Percentiles rank a stretch among this genome's conserved stretches.
Evolutionary conservation across 805 yeast species (phyloP).

Genomic region (Kodamaea neixiangensis): DNA sequence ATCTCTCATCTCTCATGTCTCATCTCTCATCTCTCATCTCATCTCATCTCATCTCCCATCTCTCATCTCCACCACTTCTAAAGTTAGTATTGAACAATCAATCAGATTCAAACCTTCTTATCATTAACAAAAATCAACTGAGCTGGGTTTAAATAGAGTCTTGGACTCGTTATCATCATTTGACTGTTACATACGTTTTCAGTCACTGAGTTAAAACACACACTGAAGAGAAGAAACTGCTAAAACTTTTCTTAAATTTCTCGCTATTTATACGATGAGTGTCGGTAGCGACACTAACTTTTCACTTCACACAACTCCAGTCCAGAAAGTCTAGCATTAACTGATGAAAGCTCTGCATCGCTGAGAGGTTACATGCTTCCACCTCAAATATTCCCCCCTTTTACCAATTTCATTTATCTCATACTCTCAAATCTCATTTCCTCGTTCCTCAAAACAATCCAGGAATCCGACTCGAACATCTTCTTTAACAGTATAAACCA

Average conservation of each 20-base stretch:
- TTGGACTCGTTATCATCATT: conserved; percentile 43
- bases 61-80: not conserved
- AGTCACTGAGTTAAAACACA: not conserved
- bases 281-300: not conserved
- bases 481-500: not conserved
- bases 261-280: not conserved
- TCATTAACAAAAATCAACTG: conserved; percentile 46
- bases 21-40: not conserved
- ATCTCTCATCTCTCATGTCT: not conserved
- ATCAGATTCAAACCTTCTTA: conserved; percentile 28
- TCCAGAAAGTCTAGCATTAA: not conserved
- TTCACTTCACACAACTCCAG: not conserved
- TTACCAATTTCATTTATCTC: no score
- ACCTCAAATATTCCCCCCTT: no score
- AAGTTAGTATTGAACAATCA: conserved; percentile 9
- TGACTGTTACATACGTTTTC: conserved; percentile 12
- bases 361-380: no score
- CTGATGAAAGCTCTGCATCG: no score
- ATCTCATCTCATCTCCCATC: not conserved
- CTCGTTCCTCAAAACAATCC: no score
- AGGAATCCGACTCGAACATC: no score
- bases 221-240: no score
- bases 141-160: conserved; percentile 47
- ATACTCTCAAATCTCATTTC: no score
- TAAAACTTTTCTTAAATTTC: not conserved